Evolutionary conservation across 164 flowering plant species (phyloP).

Genomic region (Cinnamomum chago): DNA sequence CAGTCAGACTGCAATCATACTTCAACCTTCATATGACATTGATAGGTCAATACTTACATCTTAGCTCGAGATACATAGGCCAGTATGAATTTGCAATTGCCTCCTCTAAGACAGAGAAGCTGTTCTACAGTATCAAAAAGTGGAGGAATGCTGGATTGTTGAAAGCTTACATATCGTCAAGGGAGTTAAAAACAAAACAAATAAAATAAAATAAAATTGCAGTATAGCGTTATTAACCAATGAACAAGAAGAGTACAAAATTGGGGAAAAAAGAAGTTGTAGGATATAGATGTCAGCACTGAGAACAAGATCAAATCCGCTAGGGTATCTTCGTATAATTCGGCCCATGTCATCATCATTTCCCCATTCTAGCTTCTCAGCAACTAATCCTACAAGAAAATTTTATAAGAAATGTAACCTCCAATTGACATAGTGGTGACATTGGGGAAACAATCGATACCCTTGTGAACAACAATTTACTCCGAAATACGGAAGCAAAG

Average conservation of each 20-base stretch:
- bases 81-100: constrained; percentile 10
- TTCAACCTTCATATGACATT: too few species aligned
- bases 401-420: too few species aligned
- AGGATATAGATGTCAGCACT: constrained; percentile 99
- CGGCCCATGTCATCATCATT: constrained; percentile 47
- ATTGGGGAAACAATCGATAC: too few species aligned
- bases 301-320: constrained; percentile 91
- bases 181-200: constrained; percentile 20
- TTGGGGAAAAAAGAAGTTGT: not conserved
- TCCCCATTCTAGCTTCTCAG: constrained; percentile 94
- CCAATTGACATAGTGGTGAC: too few species aligned
- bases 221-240: too few species aligned
- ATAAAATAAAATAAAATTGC: not conserved
- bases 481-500: too few species aligned
- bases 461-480: too few species aligned
- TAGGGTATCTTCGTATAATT: constrained; percentile 41
- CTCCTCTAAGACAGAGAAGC: constrained; percentile 39
- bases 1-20: not conserved
- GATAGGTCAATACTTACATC: too few species aligned
- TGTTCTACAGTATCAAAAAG: constrained; percentile 71
- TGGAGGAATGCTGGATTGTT: constrained; percentile 70
- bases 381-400: constrained; percentile 52
- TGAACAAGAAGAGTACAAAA: not conserved
- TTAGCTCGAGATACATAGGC: constrained; percentile 74
- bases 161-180: constrained; percentile 76